Evolutionary conservation across 73 alveolate genomes (phyloP).

Genomic region (Blepharisma stoltei): DNA sequence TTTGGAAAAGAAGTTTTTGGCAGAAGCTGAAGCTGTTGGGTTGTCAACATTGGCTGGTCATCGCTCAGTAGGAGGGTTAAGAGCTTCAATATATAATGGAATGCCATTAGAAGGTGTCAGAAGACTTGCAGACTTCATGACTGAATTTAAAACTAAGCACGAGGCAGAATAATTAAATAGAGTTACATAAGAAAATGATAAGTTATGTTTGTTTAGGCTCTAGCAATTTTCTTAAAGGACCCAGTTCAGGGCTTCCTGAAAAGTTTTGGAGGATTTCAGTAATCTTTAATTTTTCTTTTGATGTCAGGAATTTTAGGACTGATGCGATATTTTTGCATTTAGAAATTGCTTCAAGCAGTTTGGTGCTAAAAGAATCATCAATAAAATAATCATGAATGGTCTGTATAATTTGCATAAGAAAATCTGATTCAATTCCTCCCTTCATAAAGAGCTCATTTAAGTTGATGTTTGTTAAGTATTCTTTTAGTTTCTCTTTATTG

Average conservation of each 20-base stretch:
- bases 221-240: no score
- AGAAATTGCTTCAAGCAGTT: background rate
- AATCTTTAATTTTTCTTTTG: background rate
- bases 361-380: background rate
- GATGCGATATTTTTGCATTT: background rate
- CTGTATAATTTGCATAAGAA: background rate
- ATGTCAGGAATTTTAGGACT: background rate
- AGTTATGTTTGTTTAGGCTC: no score
- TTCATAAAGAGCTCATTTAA: background rate
- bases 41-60: slow-evolving; percentile 51
- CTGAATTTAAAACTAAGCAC: slow-evolving; percentile 21
- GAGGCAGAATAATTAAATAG: no score
- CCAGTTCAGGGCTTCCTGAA: no score
- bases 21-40: slow-evolving; percentile 46
- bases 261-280: background rate
- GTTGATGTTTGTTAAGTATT: background rate
- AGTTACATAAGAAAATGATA: no score
- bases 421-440: slow-evolving; percentile 9
- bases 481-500: background rate
- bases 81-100: slow-evolving; percentile 64
- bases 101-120: slow-evolving; percentile 61
- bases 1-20: slow-evolving; percentile 36
- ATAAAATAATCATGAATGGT: background rate
- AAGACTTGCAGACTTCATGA: slow-evolving; percentile 54
- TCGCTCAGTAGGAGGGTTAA: slow-evolving; percentile 59